Evolutionary conservation across 352 stramenopile genomes (phyloP).

Genomic region (Phytophthora cryptogea): DNA sequence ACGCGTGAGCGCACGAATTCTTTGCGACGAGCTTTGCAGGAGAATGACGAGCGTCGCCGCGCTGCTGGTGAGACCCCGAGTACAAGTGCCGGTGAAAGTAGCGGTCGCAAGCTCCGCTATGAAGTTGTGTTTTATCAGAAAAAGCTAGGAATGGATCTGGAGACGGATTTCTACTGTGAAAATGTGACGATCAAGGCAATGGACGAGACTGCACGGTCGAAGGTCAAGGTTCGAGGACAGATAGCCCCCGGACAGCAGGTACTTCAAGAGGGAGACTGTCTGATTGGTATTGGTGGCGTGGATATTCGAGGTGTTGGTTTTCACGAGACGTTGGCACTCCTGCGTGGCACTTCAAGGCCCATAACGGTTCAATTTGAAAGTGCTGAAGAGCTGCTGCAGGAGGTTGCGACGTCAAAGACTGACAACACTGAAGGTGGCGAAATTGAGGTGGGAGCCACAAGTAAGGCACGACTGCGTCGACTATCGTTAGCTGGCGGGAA

Average conservation of each 20-base stretch:
- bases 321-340: constrained; percentile 78
- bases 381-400: constrained; percentile 65
- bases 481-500: constrained; percentile 30
- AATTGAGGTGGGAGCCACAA: constrained; percentile 26
- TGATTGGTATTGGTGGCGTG: constrained; percentile 77
- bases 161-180: constrained; percentile 91
- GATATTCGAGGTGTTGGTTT: constrained; percentile 87
- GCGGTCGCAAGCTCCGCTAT: constrained; percentile 70
- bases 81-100: constrained; percentile 24
- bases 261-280: constrained; percentile 78
- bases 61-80: constrained; percentile 36
- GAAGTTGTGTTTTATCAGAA: constrained; percentile 85
- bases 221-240: constrained; percentile 65
- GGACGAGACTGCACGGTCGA: constrained; percentile 47
- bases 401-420: constrained; percentile 16
- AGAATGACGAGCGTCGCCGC: constrained; percentile 60
- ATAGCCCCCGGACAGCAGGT: constrained; percentile 61
- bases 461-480: constrained; percentile 28
- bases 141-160: constrained; percentile 82
- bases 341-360: constrained; percentile 73
- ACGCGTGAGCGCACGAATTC: constrained; percentile 70
- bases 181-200: constrained; percentile 87
- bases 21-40: constrained; percentile 67
- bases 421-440: constrained; percentile 20
- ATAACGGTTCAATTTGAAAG: constrained; percentile 86